Conservation (phyloP, 495 filamentous ascomycete genomes). For the Melanomma pulvis-pyrius region DNA sequence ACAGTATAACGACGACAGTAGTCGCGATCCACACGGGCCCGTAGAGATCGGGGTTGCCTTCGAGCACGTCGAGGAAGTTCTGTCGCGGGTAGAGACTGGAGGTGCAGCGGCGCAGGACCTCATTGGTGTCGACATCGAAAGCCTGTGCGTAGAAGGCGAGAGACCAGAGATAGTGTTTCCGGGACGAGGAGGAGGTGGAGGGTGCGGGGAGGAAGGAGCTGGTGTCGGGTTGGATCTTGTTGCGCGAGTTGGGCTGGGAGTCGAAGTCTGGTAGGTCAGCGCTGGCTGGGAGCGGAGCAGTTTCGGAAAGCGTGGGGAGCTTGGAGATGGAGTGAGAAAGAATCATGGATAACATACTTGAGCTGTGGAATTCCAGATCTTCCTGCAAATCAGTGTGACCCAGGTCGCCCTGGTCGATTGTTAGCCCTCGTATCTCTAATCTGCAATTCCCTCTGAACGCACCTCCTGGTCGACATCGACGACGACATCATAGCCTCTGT, state of each 20-base stretch:
- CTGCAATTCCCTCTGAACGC: background rate
- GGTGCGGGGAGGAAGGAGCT: constrained; percentile 42
- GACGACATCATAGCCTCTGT: constrained; percentile 92
- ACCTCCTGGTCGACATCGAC: constrained; percentile 96
- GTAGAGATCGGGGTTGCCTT: constrained; percentile 97
- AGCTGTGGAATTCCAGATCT: constrained; percentile 98
- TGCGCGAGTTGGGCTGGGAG: constrained; percentile 54
- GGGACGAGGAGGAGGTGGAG: constrained; percentile 36
- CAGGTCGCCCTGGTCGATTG: constrained; percentile 75
- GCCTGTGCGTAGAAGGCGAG: constrained; percentile 94
- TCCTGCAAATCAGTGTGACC: constrained; percentile 97
- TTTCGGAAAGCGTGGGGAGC: constrained; percentile 32
- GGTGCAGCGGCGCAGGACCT: constrained; percentile 79
- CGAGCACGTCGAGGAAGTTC: constrained; percentile 94
- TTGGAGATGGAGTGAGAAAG: background rate
- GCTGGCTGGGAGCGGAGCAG: no score
- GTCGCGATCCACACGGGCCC: constrained; percentile 98
- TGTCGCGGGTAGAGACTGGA: constrained; percentile 83
- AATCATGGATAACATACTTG: constrained; percentile 56
- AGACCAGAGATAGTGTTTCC: constrained; percentile 89
- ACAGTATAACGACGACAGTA: constrained; percentile 92
- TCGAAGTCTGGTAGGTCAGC: constrained; percentile 54
- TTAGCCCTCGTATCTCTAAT: constrained; percentile 28
- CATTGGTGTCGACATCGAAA: constrained; percentile 94
- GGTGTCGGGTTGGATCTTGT: constrained; percentile 68